phyloP scores from a whole-genome alignment of 106 monocot genomes.

The Dioscorea alata region DNA sequence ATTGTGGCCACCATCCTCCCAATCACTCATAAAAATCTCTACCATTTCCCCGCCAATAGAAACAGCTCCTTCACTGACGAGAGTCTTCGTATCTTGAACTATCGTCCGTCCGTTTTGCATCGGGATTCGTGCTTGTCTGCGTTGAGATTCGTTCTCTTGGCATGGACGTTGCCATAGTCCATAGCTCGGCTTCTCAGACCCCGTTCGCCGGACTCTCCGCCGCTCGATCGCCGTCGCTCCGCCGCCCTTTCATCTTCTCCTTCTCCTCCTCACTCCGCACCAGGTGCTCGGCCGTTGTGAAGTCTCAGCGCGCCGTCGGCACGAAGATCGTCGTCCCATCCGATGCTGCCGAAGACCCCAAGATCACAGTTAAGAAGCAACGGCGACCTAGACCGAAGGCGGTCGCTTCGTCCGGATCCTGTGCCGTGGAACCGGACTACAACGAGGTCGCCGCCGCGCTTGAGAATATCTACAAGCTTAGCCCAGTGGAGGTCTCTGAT shows the following conservation, averaged over 20 bases:
- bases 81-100: no score
- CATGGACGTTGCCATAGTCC: constrained; percentile 54
- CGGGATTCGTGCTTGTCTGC: background rate
- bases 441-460: constrained; percentile 72
- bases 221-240: constrained; percentile 7
- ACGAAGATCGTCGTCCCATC: background rate
- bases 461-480: constrained; percentile 90
- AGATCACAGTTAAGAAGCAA: constrained; percentile 9
- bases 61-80: no score
- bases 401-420: background rate
- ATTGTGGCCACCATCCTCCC: no score
- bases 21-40: no score
- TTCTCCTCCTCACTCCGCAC: constrained; percentile 23
- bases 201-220: constrained; percentile 19
- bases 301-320: constrained; percentile 15
- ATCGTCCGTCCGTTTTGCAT: no score
- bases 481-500: constrained; percentile 54
- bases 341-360: constrained; percentile 11
- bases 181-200: constrained; percentile 40
- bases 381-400: constrained; percentile 3
- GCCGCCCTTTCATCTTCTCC: constrained; percentile 24
- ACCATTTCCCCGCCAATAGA: no score
- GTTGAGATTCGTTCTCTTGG: background rate
- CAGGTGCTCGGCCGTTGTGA: constrained; percentile 16
- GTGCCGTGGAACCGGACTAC: constrained; percentile 48